phyloP scores from a whole-genome alignment of 2,329 filamentous ascomycete species.

The Trichophyton mentagrophytes region DNA sequence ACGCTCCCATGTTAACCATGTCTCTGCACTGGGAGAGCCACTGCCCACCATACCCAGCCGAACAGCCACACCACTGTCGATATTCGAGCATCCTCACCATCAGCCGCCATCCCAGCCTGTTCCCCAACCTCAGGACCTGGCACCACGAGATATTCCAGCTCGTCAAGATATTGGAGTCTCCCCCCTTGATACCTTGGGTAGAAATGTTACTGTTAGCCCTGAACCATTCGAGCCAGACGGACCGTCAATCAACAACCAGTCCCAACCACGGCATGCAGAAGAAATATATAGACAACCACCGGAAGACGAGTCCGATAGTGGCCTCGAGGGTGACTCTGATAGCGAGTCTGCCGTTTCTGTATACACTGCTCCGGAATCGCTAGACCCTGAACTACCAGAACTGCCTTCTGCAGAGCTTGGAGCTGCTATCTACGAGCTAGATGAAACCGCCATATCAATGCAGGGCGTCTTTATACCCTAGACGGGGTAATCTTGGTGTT shows the following conservation, averaged over 20 bases:
- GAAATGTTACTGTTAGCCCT: neutral
- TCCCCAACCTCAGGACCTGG: neutral
- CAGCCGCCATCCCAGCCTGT: neutral
- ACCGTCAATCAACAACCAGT: neutral
- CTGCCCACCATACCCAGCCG: neutral
- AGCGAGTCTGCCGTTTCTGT: conserved; percentile 17
- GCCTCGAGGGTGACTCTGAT: conserved; percentile 10
- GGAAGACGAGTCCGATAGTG: neutral
- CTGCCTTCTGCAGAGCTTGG: neutral
- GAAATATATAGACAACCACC: neutral
- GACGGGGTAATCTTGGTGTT: too few relatives aligned
- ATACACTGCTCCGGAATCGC: conserved; percentile 18
- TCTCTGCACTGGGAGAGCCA: neutral
- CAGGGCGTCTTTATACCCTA: neutral
- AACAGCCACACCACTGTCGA: neutral
- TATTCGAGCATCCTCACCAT: neutral
- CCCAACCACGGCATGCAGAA: neutral
- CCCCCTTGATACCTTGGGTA: neutral
- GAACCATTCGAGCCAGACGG: neutral
- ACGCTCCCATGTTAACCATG: neutral
- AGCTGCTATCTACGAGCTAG: neutral
- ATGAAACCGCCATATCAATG: neutral
- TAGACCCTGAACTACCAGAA: neutral
- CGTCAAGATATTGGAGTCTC: neutral
- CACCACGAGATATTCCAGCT: neutral